Evolutionary conservation across 2,329 filamentous ascomycete genomes (phyloP).

Genomic region (Colletotrichum higginsianum): DNA sequence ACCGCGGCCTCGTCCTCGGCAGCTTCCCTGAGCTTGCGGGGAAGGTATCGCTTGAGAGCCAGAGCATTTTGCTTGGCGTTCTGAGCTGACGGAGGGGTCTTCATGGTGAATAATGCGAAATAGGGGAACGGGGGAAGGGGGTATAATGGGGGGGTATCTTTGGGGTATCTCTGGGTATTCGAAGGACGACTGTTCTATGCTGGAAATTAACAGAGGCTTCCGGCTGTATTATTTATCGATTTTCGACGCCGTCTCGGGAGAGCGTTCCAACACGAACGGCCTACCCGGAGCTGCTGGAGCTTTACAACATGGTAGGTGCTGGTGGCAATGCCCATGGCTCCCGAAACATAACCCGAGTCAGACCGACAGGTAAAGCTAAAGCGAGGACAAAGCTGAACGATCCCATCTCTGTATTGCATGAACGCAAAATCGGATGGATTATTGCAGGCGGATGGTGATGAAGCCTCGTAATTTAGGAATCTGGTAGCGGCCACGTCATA

Average conservation of each 20-base stretch:
- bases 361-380: slow-evolving; percentile 34
- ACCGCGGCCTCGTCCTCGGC: slow-evolving; percentile 42
- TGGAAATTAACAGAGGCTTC: slow-evolving; percentile 15
- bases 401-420: slow-evolving; percentile 38
- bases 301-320: slow-evolving; percentile 43
- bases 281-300: slow-evolving; percentile 39
- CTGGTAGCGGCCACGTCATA: slow-evolving; percentile 31
- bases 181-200: slow-evolving; percentile 39
- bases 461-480: slow-evolving; percentile 29
- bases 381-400: slow-evolving; percentile 42
- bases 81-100: slow-evolving; percentile 35
- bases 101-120: slow-evolving; percentile 31
- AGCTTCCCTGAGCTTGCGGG: slow-evolving; percentile 40
- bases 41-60: slow-evolving; percentile 39
- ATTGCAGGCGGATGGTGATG: slow-evolving; percentile 32
- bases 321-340: slow-evolving; percentile 37
- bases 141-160: slow-evolving; percentile 12
- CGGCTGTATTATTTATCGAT: slow-evolving; percentile 40
- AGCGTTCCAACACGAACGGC: slow-evolving; percentile 24
- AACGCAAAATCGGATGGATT: slow-evolving; percentile 38
- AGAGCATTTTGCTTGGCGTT: slow-evolving; percentile 41
- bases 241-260: slow-evolving; percentile 21
- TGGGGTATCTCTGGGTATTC: slow-evolving; percentile 41
- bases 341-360: slow-evolving; percentile 40
- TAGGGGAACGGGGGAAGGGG: no score